Evolutionary conservation across 805 yeast genomes (phyloP).

Genomic region (Candida easanensis): DNA sequence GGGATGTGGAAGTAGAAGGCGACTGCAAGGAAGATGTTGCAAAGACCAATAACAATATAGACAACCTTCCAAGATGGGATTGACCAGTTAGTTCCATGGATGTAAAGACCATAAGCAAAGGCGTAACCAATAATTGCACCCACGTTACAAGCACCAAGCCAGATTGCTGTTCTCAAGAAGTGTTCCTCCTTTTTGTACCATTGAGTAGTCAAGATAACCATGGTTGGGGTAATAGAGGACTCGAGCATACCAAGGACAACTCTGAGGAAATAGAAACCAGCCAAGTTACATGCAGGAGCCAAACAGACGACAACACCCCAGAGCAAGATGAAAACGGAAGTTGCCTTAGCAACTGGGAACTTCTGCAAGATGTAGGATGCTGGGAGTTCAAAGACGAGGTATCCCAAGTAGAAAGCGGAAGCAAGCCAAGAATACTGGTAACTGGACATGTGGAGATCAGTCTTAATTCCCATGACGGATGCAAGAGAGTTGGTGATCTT

Average conservation of each 20-base stretch:
- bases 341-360: slow-evolving; percentile 53
- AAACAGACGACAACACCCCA: slow-evolving; percentile 62
- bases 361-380: slow-evolving; percentile 46
- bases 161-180: slow-evolving; percentile 39
- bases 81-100: slow-evolving; percentile 35
- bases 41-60: slow-evolving; percentile 57
- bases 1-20: slow-evolving; percentile 50
- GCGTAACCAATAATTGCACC: slow-evolving; percentile 48
- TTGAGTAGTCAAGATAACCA: slow-evolving; percentile 52
- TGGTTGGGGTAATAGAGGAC: slow-evolving; percentile 54
- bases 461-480: slow-evolving; percentile 48
- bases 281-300: slow-evolving; percentile 43
- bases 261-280: slow-evolving; percentile 45
- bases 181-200: slow-evolving; percentile 53
- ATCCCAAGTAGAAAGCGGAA: slow-evolving; percentile 64
- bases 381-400: slow-evolving; percentile 54
- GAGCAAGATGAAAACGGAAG: slow-evolving; percentile 44
- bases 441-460: slow-evolving; percentile 44
- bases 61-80: slow-evolving; percentile 59
- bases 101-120: slow-evolving; percentile 52
- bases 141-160: slow-evolving; percentile 45
- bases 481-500: slow-evolving; percentile 48
- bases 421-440: slow-evolving; percentile 51
- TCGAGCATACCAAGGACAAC: slow-evolving; percentile 51
- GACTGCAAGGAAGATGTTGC: slow-evolving; percentile 52